Conservation (phyloP, 257 asterid species). For the Coffea canephora region DNA sequence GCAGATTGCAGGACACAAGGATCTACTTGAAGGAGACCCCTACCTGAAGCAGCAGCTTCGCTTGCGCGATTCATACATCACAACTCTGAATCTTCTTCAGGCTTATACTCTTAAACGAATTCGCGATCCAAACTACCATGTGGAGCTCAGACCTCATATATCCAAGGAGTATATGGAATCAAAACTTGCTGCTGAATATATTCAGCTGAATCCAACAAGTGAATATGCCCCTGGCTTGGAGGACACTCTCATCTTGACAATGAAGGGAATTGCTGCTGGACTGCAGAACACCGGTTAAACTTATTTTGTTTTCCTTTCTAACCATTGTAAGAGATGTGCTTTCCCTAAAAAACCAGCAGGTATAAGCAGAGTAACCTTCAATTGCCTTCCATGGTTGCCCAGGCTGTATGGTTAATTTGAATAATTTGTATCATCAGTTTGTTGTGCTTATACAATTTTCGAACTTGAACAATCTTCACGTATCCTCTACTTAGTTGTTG, state of each 20-base stretch:
- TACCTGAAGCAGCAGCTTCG: conserved; percentile 45
- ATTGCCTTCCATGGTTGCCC: background rate
- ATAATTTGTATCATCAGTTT: background rate
- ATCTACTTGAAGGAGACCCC: conserved; percentile 50
- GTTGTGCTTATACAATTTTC: background rate
- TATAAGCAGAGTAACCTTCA: background rate
- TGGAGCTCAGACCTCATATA: conserved; percentile 42
- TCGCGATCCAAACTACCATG: conserved; percentile 42
- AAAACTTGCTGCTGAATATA: conserved; percentile 37
- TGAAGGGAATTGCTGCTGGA: conserved; percentile 64
- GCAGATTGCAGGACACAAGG: conserved; percentile 54
- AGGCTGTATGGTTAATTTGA: conserved; percentile 4
- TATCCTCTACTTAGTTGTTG: background rate
- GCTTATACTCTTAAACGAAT: conserved; percentile 47
- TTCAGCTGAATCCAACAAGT: conserved; percentile 40
- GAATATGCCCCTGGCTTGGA: conserved; percentile 58
- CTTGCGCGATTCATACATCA: conserved; percentile 48
- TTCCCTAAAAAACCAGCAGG: background rate
- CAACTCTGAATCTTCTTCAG: conserved; percentile 43
- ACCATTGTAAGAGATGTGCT: background rate
- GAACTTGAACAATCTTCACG: background rate
- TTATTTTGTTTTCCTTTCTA: background rate
- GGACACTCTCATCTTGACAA: conserved; percentile 54
- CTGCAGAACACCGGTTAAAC: conserved; percentile 54
- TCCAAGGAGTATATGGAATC: conserved; percentile 41